phyloP scores from a whole-genome alignment of 2,329 filamentous ascomycete species.

The Aspergillus transmontanensis region DNA sequence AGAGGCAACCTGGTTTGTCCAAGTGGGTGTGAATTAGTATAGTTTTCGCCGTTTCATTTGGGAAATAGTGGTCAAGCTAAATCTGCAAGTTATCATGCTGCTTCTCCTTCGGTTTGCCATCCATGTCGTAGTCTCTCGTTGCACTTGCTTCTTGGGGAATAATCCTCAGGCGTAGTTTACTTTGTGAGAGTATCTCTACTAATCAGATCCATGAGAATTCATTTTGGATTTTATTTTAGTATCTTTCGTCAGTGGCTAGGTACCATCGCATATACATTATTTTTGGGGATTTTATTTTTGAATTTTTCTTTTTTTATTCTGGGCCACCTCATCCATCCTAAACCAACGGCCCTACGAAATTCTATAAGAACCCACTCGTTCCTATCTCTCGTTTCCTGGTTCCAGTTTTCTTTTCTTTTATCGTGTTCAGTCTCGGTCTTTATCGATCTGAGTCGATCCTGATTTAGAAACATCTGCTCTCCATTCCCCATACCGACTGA shows the following conservation, averaged over 20 bases:
- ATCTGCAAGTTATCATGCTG: not conserved
- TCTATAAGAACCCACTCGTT: not conserved
- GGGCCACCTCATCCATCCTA: not conserved
- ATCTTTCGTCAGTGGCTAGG: not conserved
- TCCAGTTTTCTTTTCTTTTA: not conserved
- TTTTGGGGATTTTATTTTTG: not conserved
- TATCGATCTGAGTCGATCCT: not conserved
- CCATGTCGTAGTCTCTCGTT: not conserved
- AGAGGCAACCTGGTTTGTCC: not conserved
- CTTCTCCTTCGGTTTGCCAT: not conserved
- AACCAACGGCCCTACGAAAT: not conserved
- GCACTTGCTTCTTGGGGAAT: slow-evolving; percentile 2
- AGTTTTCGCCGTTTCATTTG: not conserved
- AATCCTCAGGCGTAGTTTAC: not conserved
- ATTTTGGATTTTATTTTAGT: not conserved
- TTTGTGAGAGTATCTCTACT: not conserved
- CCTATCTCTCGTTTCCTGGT: not conserved
- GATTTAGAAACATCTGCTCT: not conserved
- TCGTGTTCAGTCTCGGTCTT: not conserved
- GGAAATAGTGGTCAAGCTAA: not conserved
- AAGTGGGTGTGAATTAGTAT: not conserved
- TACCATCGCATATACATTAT: not conserved
- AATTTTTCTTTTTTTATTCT: not conserved
- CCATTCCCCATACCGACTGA: not conserved
- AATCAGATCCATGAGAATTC: not conserved